Percentiles rank a stretch among this genome's conserved stretches.
phyloP scores from a whole-genome alignment of 371 early-diverging fungal species.

The Mucor ambiguus region DNA sequence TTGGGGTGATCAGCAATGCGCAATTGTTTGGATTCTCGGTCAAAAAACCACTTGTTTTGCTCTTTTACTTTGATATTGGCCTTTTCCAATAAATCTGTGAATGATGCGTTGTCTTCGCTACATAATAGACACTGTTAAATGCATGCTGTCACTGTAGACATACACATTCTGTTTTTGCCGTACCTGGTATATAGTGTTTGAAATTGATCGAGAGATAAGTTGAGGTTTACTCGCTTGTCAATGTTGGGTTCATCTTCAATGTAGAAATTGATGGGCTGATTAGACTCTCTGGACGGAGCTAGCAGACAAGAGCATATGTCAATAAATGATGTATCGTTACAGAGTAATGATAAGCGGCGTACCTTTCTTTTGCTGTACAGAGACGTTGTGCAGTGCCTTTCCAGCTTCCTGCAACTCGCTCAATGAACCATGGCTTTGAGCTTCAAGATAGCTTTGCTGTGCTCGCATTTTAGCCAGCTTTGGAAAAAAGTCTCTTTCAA shows the following conservation, averaged over 20 bases:
- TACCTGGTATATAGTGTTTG: conserved; percentile 74
- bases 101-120: conserved; percentile 86
- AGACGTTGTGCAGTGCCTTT: conserved; percentile 23
- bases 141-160: neutral
- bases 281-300: neutral
- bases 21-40: conserved; percentile 57
- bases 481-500: conserved; percentile 88
- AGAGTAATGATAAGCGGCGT: neutral
- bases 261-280: conserved; percentile 34
- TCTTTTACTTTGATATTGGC: conserved; percentile 60
- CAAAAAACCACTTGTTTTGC: conserved; percentile 73
- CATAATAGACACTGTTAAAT: neutral
- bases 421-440: conserved; percentile 36
- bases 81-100: conserved; percentile 66
- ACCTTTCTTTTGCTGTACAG: conserved; percentile 13
- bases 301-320: neutral
- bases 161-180: neutral
- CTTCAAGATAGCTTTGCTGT: conserved; percentile 53
- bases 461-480: conserved; percentile 65
- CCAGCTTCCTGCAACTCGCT: conserved; percentile 29
- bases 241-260: conserved; percentile 31
- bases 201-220: conserved; percentile 65
- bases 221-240: conserved; percentile 44
- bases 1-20: conserved; percentile 17
- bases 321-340: neutral